Evolutionary conservation across 2,329 filamentous ascomycete genomes (phyloP).

Genomic region (Thielaviopsis populi): DNA sequence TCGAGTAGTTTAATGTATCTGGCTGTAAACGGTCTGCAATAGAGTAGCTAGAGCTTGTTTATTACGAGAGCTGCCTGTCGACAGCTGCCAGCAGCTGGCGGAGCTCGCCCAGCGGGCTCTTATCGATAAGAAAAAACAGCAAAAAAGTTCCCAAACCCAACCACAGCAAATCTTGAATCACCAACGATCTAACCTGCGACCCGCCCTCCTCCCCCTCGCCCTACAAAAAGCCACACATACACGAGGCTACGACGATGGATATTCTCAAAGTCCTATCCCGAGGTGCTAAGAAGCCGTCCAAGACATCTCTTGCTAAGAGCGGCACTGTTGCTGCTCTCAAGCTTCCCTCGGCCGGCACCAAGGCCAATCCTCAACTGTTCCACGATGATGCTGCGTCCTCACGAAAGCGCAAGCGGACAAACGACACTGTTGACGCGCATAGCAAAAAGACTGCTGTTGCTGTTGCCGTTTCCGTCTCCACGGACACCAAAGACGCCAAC

Average conservation of each 20-base stretch:
- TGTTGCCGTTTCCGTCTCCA: not conserved
- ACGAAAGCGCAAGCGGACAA: conserved; percentile 34
- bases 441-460: not conserved
- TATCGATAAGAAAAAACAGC: conserved; percentile 14
- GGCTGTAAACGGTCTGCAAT: too few relatives aligned
- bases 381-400: conserved; percentile 36
- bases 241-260: conserved; percentile 38
- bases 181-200: not conserved
- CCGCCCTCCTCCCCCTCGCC: too few relatives aligned
- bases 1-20: too few relatives aligned
- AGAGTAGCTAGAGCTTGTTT: too few relatives aligned
- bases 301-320: conserved; percentile 22
- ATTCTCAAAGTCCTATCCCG: conserved; percentile 58
- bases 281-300: conserved; percentile 44
- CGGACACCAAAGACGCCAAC: not conserved
- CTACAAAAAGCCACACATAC: not conserved
- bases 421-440: conserved; percentile 23
- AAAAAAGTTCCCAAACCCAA: conserved; percentile 6
- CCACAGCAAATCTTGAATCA: not conserved
- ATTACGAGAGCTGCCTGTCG: not conserved
- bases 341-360: conserved; percentile 49
- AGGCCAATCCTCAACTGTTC: conserved; percentile 54
- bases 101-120: not conserved
- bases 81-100: not conserved
- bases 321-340: conserved; percentile 26